phyloP scores from a whole-genome alignment of 768 basidiomycete species.

The Podaxis sp. region DNA sequence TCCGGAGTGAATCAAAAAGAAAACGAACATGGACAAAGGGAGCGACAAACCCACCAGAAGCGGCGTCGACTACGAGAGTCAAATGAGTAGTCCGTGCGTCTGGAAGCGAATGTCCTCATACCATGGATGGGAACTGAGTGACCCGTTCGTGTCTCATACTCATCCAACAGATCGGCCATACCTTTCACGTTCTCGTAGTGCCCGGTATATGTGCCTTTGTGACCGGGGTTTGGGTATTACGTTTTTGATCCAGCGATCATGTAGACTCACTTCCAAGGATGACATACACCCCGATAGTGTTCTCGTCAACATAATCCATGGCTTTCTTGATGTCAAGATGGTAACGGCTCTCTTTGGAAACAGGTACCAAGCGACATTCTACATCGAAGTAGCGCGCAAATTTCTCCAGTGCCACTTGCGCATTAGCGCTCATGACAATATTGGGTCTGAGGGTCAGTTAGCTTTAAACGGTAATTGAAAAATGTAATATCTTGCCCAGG shows the following conservation, averaged over 20 bases:
- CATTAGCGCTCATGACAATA: conserved; percentile 70
- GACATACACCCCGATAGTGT: conserved; percentile 69
- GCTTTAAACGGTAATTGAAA: neutral
- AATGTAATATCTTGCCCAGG: conserved; percentile 51
- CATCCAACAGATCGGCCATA: conserved; percentile 73
- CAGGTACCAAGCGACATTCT: conserved; percentile 56
- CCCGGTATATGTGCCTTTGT: conserved; percentile 59
- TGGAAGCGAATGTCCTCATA: conserved; percentile 38
- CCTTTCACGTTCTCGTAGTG: conserved; percentile 81
- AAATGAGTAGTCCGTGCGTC: conserved; percentile 45
- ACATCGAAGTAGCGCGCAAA: conserved; percentile 74
- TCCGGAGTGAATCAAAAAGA: neutral
- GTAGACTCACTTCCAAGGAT: conserved; percentile 39
- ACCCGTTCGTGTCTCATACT: conserved; percentile 62
- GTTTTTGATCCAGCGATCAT: conserved; percentile 33
- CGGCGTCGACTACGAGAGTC: conserved; percentile 53
- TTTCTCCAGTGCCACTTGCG: conserved; percentile 71
- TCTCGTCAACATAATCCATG: conserved; percentile 69
- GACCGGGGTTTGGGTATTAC: conserved; percentile 44
- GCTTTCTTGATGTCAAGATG: conserved; percentile 61
- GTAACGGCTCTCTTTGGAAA: conserved; percentile 51
- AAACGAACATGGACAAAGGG: conserved; percentile 49
- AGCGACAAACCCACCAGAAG: conserved; percentile 67
- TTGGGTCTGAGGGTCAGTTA: conserved; percentile 44
- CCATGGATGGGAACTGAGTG: conserved; percentile 69